Evolutionary conservation across 176 grass and related monocot genomes (phyloP).

Genomic region (Aegilops speltoides): DNA sequence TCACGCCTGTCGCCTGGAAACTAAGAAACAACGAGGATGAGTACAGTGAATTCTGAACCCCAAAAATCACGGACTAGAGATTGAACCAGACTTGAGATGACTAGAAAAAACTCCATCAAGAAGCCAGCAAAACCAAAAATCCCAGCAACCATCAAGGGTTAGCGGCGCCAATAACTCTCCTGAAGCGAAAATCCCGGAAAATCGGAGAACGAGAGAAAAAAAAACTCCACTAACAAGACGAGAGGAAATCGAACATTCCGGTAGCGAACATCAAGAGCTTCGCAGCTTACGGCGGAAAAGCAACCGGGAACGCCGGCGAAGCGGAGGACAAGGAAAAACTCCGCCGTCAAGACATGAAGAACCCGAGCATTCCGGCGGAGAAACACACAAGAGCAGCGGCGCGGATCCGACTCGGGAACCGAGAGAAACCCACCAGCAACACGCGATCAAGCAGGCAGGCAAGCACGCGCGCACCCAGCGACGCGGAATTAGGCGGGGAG

Average conservation of each 20-base stretch:
- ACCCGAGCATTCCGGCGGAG: background rate
- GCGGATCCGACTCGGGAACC: constrained; percentile 25
- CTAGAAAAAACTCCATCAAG: background rate
- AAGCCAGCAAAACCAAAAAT: background rate
- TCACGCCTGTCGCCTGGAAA: constrained; percentile 27
- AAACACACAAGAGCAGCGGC: background rate
- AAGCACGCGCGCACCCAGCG: background rate
- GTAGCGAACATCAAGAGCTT: background rate
- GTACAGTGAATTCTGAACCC: background rate
- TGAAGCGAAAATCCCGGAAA: background rate
- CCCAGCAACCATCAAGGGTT: background rate
- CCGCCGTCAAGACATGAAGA: background rate
- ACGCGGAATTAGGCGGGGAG: background rate
- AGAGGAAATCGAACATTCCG: background rate
- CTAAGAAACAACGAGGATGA: background rate
- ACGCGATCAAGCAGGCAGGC: background rate
- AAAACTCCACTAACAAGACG: background rate
- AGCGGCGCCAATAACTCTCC: background rate
- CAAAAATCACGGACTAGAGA: background rate
- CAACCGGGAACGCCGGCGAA: background rate
- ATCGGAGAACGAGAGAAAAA: background rate
- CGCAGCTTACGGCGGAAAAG: background rate
- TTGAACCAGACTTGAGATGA: background rate
- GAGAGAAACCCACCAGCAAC: background rate
- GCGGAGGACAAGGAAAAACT: background rate